Evolutionary conservation across 129 eudicot species (phyloP).

Genomic region (Chrysanthemum seticuspe): DNA sequence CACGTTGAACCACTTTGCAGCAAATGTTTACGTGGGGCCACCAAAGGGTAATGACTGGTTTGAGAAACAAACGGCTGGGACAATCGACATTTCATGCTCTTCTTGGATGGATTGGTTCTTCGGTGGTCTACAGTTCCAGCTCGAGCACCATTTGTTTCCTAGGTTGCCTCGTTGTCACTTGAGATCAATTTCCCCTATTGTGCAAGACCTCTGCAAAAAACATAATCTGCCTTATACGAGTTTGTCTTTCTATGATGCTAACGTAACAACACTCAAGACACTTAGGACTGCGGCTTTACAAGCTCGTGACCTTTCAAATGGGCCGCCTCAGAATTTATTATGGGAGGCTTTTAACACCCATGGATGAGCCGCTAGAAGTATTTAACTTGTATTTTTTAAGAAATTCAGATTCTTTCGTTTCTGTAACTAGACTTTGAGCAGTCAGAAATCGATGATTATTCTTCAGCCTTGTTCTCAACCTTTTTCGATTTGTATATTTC

Average conservation of each 20-base stretch:
- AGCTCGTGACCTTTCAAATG: constrained; percentile 60
- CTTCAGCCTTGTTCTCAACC: neutral
- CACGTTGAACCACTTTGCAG: constrained; percentile 79
- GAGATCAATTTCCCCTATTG: constrained; percentile 76
- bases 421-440: constrained; percentile 17
- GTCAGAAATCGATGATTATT: neutral
- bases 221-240: constrained; percentile 83
- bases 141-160: constrained; percentile 93
- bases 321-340: constrained; percentile 51
- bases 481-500: constrained; percentile 12
- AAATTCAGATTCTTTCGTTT: constrained; percentile 11
- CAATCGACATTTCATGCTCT: constrained; percentile 73
- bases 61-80: constrained; percentile 86
- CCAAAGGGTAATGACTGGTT: constrained; percentile 89
- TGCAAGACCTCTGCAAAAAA: constrained; percentile 76
- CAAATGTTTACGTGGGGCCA: constrained; percentile 71
- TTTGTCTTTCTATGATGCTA: constrained; percentile 72
- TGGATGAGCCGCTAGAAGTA: constrained; percentile 40
- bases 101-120: constrained; percentile 88
- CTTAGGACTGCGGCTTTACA: constrained; percentile 75
- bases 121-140: constrained; percentile 91
- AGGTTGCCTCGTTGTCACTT: constrained; percentile 84
- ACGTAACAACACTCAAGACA: constrained; percentile 58
- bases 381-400: constrained; percentile 4
- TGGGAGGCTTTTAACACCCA: constrained; percentile 99